Conservation (phyloP, 2,329 filamentous ascomycete genomes). For the Scedosporium apiospermum region DNA sequence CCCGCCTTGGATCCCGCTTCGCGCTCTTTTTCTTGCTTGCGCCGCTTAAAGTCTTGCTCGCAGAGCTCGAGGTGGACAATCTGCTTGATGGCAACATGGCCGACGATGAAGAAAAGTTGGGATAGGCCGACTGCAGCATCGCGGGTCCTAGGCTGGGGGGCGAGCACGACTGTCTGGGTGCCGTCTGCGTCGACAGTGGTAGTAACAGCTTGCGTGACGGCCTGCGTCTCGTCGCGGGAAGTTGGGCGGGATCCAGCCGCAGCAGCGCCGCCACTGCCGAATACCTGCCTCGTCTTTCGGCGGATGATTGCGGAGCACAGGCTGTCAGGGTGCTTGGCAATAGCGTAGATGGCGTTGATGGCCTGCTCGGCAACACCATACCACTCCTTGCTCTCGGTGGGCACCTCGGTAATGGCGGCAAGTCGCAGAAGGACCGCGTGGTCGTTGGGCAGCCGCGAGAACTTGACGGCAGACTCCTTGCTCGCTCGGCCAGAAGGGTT, state of each 20-base stretch:
- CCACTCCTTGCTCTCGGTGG: conserved; percentile 90
- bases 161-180: conserved; percentile 16
- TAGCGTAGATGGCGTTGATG: conserved; percentile 85
- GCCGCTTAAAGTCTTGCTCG: conserved; percentile 93
- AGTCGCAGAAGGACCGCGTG: conserved; percentile 78
- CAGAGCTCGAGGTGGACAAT: conserved; percentile 98
- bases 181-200: conserved; percentile 12
- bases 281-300: conserved; percentile 78
- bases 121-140: conserved; percentile 71
- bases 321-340: conserved; percentile 89
- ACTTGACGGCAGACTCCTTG: conserved; percentile 59
- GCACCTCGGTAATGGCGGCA: conserved; percentile 75
- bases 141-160: conserved; percentile 35
- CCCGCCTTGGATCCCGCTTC: conserved; percentile 34
- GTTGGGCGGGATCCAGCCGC: conserved; percentile 30
- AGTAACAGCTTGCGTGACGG: conserved; percentile 19
- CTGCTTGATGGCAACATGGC: conserved; percentile 95
- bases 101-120: conserved; percentile 88
- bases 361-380: conserved; percentile 93
- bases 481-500: conserved; percentile 67
- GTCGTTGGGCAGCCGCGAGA: conserved; percentile 79
- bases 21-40: conserved; percentile 86
- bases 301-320: conserved; percentile 86
- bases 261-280: conserved; percentile 29
- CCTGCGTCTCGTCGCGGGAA: conserved; percentile 34